Evolutionary conservation across 306 rosid genomes (phyloP).

Genomic region (Hylodesmum podocarpum): DNA sequence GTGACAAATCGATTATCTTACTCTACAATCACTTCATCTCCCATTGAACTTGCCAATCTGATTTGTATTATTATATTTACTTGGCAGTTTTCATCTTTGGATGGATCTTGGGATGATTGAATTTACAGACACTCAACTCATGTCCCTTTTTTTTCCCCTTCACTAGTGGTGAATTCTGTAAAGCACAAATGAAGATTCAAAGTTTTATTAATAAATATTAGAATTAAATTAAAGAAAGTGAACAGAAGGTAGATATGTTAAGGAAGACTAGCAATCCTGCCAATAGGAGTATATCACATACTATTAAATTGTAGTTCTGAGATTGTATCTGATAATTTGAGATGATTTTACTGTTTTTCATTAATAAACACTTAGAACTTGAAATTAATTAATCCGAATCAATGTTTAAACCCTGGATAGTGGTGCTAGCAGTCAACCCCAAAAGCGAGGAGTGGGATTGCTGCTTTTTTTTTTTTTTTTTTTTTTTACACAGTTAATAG

Average conservation of each 20-base stretch:
- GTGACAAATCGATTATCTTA: background rate
- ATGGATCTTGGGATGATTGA: constrained; percentile 29
- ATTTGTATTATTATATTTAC: background rate
- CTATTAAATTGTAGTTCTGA: background rate
- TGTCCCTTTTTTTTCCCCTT: background rate
- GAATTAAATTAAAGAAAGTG: background rate
- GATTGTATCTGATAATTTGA: background rate
- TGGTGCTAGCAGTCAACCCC: too few relatives aligned
- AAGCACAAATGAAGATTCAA: background rate
- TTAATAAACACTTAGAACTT: background rate
- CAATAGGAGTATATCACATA: background rate
- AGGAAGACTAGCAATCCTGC: background rate
- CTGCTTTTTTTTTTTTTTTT: too few relatives aligned
- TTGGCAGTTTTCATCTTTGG: background rate
- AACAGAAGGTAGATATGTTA: background rate
- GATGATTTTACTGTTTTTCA: background rate
- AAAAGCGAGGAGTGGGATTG: too few relatives aligned
- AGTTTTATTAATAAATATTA: background rate
- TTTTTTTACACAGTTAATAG: too few relatives aligned
- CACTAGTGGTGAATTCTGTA: background rate
- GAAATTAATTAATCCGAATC: too few relatives aligned
- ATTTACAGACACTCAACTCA: background rate
- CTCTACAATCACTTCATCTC: constrained; percentile 4
- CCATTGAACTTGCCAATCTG: background rate
- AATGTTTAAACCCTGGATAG: too few relatives aligned